Conservation (phyloP, 805 yeast genomes). For the Komagataella populi region DNA sequence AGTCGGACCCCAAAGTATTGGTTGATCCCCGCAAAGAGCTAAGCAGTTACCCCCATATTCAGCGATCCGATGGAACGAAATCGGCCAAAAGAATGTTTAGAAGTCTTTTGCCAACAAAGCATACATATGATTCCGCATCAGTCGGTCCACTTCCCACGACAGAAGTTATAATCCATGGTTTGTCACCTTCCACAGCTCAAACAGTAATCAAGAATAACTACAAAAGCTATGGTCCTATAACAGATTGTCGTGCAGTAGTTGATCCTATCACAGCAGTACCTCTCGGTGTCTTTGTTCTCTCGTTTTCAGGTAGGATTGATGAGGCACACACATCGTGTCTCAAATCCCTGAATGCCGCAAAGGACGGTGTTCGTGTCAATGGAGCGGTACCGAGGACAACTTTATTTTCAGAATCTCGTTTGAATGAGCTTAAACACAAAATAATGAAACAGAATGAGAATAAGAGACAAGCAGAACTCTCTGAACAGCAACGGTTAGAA, state of each 20-base stretch:
- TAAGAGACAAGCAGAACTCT: background rate
- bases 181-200: constrained; percentile 40
- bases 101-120: constrained; percentile 15
- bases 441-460: background rate
- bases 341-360: constrained; percentile 30
- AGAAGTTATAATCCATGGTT: constrained; percentile 58
- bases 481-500: background rate
- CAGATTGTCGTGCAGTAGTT: constrained; percentile 40
- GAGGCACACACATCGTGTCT: constrained; percentile 2
- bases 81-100: constrained; percentile 8
- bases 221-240: constrained; percentile 48
- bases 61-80: constrained; percentile 6
- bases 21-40: constrained; percentile 30
- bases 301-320: constrained; percentile 44
- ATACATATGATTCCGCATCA: constrained; percentile 53
- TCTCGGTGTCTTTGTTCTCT: constrained; percentile 53
- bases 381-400: background rate
- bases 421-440: constrained; percentile 3
- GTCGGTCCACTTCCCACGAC: constrained; percentile 62
- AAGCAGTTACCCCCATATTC: constrained; percentile 14
- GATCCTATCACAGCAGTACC: constrained; percentile 75
- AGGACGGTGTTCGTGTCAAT: constrained; percentile 19
- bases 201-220: constrained; percentile 35
- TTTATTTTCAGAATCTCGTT: background rate
- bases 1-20: constrained; percentile 9